Base-by-base conservation (phyloP, 805 yeast species). In the Ogataea nakhonphanomensis region DNA sequence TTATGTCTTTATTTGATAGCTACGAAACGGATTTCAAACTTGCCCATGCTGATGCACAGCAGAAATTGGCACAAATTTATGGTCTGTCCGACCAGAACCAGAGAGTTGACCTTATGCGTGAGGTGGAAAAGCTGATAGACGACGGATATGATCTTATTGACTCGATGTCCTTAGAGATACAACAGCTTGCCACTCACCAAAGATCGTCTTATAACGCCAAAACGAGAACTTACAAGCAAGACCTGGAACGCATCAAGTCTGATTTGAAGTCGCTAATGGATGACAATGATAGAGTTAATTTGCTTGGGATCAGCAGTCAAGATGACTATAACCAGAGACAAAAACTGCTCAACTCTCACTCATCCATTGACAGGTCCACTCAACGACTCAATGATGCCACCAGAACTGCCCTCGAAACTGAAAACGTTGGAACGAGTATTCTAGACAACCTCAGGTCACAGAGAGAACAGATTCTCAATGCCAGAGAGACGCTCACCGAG, bases 321-420 rank as follows among this genome's bases (percentile, higher is more conserved):
- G 66, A 62, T 7, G 59, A 52, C 15, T 83, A 79, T 50, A 65
- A 68, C 15, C 98, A 93, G 63, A 77, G 98, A 36, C 88, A 84
- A 53, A 86, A 83, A 51, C 70, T 93, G 33, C 69, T 93, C 42
- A 73, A 76, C 38, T 86, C 86, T 46, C 86, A 86, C 55, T 81
- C 88, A 2, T 73, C 93, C 3, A 71, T 93, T 43, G 95, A 87
- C 50, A 73, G 93, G 49, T 77, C 95, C 1, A 76, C 88, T 2
- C 91, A 90, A 47, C 74, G 96, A 52, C 71, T 93, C 34, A 74
- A 83, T 44, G 97, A 93, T 33, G 83, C 93, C 14, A 95, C 91
- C 48, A 73, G 97, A 51, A 71, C 89, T 3, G 99, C 98, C 6
- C 69, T 84, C 37, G 99, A 93, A 53, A 89, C 99, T 0, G 99